Base-by-base conservation (phyloP, 2,329 filamentous ascomycete genomes). In the Aschersonia sp. region DNA sequence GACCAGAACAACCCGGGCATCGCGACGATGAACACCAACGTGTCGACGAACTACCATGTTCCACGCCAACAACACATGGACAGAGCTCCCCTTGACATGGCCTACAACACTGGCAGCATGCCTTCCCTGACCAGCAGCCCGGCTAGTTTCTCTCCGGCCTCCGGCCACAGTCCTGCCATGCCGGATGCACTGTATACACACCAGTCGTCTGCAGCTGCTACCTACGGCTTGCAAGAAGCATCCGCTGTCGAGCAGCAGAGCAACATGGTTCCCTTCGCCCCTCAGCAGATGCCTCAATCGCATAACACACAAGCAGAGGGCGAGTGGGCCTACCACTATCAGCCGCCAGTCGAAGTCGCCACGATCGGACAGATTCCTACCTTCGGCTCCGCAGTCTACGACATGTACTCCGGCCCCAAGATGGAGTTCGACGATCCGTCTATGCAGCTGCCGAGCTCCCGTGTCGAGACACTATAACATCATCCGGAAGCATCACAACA, bases 1-100 rank as follows among this genome's bases (percentile, higher is more conserved):
- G 78, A 82, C 49, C 75, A 79, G 53, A 72, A 69, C 58, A 80
- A 80, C 55, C 77, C 78, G 7, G 75, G 73, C 9, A 73, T 82
- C 5, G 77, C 76, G 32, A 81, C 76, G 9, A 74, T 81, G 71
- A 77, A 74, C 60, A 70, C 75, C 9, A 70, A 67, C 5, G 63
- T 77, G 45, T 65, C 69, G n/a, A 60, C 67, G 5, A 64, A 71
- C 49, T 77, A 77, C 59, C 73, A 76, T 46, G 65, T 77, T 45
- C 67, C 70, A n/a, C 67, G 69, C 38, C 70, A 71, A 53, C 68
- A 70, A 44, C 20, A 20, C 20, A 63, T 68, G 30, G 72, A 74
- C 48, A 62, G 67, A 43, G 64, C 69, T 43, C 54, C 64, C 2
- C 62, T 75, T 28, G 73, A 76, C 46, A 72, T 79, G 29, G 65